phyloP scores from a whole-genome alignment of 306 rosid genomes.

The Castanea mollissima region DNA sequence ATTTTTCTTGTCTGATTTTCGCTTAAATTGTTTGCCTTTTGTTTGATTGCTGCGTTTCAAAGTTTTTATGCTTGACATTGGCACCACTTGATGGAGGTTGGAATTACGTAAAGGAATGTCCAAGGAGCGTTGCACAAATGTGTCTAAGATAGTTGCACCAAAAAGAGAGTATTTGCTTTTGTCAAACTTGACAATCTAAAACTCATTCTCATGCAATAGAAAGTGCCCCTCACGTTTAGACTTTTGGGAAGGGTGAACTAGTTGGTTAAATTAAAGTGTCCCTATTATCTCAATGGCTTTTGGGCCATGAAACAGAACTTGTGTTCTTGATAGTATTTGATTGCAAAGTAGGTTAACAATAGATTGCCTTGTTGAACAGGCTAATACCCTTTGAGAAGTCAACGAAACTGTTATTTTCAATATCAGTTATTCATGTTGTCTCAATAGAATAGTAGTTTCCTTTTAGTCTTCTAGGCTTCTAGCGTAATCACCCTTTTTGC shows the following conservation, averaged over 20 bases:
- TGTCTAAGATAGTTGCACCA: neutral
- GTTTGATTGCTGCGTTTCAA: neutral
- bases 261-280: no score
- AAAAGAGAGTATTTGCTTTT: neutral
- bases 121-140: neutral
- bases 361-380: neutral
- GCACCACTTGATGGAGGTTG: neutral
- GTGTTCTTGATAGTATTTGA: no score
- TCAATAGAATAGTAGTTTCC: no score
- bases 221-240: conserved; percentile 1
- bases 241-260: neutral
- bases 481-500: neutral
- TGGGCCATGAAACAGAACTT: no score
- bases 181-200: neutral
- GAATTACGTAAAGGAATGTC: neutral
- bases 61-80: neutral
- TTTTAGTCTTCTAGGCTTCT: neutral
- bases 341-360: no score
- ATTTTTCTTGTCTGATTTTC: neutral
- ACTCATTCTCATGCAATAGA: neutral
- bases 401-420: no score
- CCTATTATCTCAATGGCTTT: no score
- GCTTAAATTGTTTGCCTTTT: neutral
- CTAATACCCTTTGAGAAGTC: neutral
- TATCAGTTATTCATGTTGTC: no score